Percentiles rank a stretch among this genome's conserved stretches.
These are phyloP conservation scores for Pseudohyphozyma bogoriensis DNA, from an alignment of 768 basidiomycete species.

Conservation along the genomic window DNA sequence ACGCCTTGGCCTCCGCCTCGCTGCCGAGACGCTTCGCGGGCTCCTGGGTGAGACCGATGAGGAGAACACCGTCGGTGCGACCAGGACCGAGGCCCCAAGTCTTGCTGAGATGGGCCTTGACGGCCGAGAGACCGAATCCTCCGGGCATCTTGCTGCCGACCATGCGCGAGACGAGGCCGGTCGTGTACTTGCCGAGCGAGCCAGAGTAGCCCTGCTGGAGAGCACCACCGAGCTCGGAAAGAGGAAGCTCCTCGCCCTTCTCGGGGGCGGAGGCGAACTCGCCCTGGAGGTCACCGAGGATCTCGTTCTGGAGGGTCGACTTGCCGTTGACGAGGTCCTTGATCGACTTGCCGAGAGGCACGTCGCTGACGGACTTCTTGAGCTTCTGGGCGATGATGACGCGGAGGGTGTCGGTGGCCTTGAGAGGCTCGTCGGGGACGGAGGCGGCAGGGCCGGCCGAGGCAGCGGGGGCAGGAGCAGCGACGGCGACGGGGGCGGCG, in stretches of 20 bases:
- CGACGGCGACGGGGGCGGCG: slow-evolving; percentile 39
- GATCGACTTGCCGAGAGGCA: slow-evolving; percentile 85
- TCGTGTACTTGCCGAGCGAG: slow-evolving; percentile 85
- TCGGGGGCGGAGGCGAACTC: slow-evolving; percentile 93
- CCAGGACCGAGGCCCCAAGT: slow-evolving; percentile 88
- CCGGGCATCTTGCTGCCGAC: slow-evolving; percentile 97
- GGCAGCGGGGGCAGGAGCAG: slow-evolving; percentile 38
- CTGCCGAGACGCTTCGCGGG: slow-evolving; percentile 85
- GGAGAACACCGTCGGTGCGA: slow-evolving; percentile 79
- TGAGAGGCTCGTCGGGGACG: slow-evolving; percentile 83
- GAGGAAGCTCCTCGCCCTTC: slow-evolving; percentile 92
- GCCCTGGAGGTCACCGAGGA: slow-evolving; percentile 88
- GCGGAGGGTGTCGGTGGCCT: slow-evolving; percentile 75
- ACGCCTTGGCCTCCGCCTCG: slow-evolving; percentile 84
- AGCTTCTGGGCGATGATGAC: slow-evolving; percentile 93
- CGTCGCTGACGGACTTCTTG: slow-evolving; percentile 84
- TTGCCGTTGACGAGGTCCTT: slow-evolving; percentile 98
- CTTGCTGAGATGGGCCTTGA: slow-evolving; percentile 80
- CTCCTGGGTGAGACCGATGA: slow-evolving; percentile 84
- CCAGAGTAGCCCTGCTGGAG: slow-evolving; percentile 71
- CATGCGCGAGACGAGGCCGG: slow-evolving; percentile 77
- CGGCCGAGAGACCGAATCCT: slow-evolving; percentile 87
- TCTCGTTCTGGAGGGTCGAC: slow-evolving; percentile 97
- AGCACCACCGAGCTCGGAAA: slow-evolving; percentile 87
- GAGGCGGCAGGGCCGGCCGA: slow-evolving; percentile 54